Evolutionary conservation across 2,329 filamentous ascomycete species (phyloP).

Genomic region (Chaetomium strumarium): DNA sequence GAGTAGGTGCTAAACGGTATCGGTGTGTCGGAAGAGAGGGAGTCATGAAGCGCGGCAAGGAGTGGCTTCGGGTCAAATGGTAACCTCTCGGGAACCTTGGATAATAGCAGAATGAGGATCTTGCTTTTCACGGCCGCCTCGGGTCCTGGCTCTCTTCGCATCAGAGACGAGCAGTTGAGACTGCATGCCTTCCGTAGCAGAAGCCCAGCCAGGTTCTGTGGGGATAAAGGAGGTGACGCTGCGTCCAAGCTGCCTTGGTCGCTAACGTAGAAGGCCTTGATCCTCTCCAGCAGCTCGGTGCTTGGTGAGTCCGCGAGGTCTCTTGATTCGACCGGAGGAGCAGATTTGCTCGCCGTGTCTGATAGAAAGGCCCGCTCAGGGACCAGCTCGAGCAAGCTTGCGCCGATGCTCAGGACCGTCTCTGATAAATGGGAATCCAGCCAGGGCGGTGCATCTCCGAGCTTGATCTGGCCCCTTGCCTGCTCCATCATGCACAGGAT

Average conservation of each 20-base stretch:
- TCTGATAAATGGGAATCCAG: conserved; percentile 20
- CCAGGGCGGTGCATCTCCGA: conserved; percentile 9
- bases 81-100: conserved; percentile 44
- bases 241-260: conserved; percentile 66
- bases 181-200: conserved; percentile 55
- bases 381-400: conserved; percentile 56
- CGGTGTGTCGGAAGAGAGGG: conserved; percentile 34
- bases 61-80: conserved; percentile 43
- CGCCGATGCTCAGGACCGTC: conserved; percentile 43
- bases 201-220: conserved; percentile 52
- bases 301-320: conserved; percentile 34
- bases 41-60: conserved; percentile 45
- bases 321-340: conserved; percentile 25
- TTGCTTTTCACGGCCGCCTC: conserved; percentile 54
- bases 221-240: conserved; percentile 52
- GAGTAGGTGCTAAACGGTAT: conserved; percentile 52
- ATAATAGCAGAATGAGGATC: conserved; percentile 52
- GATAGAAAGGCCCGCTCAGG: conserved; percentile 57
- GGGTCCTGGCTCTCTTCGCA: conserved; percentile 34
- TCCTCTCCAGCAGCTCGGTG: conserved; percentile 52
- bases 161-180: conserved; percentile 44
- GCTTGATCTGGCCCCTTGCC: conserved; percentile 34
- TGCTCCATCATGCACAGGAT: conserved; percentile 56
- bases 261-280: conserved; percentile 61
- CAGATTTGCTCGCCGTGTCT: conserved; percentile 22